Conservation (phyloP, 805 yeast genomes). For the Yarrowia sp. region DNA sequence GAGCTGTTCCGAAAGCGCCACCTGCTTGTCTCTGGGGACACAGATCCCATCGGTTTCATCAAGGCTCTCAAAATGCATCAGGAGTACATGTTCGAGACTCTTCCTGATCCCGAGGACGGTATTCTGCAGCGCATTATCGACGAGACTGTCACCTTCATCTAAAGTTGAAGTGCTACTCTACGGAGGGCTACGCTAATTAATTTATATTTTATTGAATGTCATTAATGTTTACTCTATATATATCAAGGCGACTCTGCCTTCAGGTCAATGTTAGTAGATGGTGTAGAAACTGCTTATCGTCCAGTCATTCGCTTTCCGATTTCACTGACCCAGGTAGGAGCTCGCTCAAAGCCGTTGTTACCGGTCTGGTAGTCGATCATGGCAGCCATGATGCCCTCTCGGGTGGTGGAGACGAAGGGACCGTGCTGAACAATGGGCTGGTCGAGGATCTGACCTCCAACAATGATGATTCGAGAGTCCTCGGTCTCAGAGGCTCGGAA, state of each 20-base stretch:
- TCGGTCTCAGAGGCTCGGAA: constrained; percentile 50
- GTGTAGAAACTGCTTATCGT: neutral
- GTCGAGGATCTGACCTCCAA: constrained; percentile 71
- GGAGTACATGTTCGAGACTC: constrained; percentile 23
- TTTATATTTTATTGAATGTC: neutral
- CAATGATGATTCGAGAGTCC: constrained; percentile 57
- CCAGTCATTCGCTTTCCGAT: constrained; percentile 34
- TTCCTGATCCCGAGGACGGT: constrained; percentile 28
- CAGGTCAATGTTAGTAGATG: neutral
- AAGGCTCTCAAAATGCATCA: neutral
- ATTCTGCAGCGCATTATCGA: neutral
- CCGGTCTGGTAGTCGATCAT: constrained; percentile 64
- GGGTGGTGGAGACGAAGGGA: constrained; percentile 79
- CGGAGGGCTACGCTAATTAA: neutral
- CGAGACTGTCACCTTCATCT: neutral
- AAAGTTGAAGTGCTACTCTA: too few relatives aligned
- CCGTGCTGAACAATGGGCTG: constrained; percentile 85
- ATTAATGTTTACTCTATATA: neutral
- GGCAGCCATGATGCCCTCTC: constrained; percentile 64
- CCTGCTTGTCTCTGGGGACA: constrained; percentile 32
- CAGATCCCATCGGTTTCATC: constrained; percentile 5
- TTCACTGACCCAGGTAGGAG: constrained; percentile 38
- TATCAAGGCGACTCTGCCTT: neutral
- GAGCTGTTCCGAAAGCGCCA: constrained; percentile 45
- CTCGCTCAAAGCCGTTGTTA: constrained; percentile 40